These are phyloP conservation scores for Hordeum pubiflorum DNA, from an alignment of 202 grass and related monocot genomes.

Conservation along the genomic window DNA sequence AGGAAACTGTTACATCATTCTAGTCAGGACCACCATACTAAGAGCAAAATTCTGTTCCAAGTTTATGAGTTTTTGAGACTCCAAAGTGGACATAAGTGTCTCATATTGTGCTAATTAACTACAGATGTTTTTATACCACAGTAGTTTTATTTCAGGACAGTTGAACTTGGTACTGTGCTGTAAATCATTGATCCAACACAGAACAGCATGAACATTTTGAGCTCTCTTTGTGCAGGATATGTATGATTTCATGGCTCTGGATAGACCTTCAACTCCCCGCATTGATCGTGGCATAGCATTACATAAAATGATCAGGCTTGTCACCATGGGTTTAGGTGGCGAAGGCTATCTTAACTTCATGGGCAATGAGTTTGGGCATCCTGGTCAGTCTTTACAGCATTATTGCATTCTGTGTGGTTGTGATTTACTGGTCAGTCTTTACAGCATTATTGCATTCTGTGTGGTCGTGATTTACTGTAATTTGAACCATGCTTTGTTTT, in stretches of 20 bases:
- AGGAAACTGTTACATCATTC: neutral
- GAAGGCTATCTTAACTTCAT: conserved; percentile 99
- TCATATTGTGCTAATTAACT: conserved; percentile 2
- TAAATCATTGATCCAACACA: neutral
- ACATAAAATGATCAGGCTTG: conserved; percentile 98
- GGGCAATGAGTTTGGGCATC: conserved; percentile 99
- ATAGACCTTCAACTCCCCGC: conserved; percentile 79
- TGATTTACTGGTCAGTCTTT: conserved; percentile 48
- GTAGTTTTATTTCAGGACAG: neutral
- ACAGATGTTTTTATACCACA: neutral
- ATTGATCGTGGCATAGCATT: conserved; percentile 97
- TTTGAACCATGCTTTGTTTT: neutral
- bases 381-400: conserved; percentile 75
- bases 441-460: conserved; percentile 28
- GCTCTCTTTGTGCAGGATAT: conserved; percentile 54
- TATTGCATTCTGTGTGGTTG: conserved; percentile 7
- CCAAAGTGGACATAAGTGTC: neutral
- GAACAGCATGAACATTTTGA: conserved; percentile 4
- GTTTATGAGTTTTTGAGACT: neutral
- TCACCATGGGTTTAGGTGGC: conserved; percentile 95
- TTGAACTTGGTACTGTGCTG: conserved; percentile 2
- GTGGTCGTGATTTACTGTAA: neutral
- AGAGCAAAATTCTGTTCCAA: neutral
- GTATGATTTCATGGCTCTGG: conserved; percentile 95
- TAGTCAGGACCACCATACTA: neutral